Conservation (phyloP, 2,329 filamentous ascomycete genomes). For the Zymoseptoria crescenta region DNA sequence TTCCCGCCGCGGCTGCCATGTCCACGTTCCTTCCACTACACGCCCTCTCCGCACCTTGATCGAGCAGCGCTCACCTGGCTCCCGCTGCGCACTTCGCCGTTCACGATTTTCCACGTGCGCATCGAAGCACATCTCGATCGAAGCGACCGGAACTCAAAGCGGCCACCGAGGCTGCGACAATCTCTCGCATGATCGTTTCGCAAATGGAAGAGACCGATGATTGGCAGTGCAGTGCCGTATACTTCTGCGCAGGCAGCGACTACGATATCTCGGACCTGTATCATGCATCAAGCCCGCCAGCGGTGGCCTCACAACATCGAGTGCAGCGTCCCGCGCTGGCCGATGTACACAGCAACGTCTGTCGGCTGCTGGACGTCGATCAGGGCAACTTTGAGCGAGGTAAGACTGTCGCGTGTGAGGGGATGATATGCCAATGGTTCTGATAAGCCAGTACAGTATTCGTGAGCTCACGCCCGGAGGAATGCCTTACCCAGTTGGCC, state of each 20-base stretch:
- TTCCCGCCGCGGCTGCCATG: slow-evolving; percentile 2
- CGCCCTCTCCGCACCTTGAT: neutral
- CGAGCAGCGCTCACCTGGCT: neutral
- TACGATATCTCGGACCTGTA: slow-evolving; percentile 20
- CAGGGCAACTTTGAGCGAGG: slow-evolving; percentile 27
- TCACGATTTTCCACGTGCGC: neutral
- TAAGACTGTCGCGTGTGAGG: slow-evolving; percentile 7
- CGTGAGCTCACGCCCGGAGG: slow-evolving; percentile 19
- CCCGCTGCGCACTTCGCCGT: neutral
- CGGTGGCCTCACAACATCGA: slow-evolving; percentile 3
- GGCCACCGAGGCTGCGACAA: neutral
- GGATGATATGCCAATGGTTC: neutral
- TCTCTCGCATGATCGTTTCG: slow-evolving; percentile 5
- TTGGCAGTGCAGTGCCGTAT: slow-evolving; percentile 25
- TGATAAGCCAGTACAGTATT: slow-evolving; percentile 21
- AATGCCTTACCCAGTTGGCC: slow-evolving; percentile 22
- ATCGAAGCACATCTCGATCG: neutral
- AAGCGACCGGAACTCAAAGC: neutral
- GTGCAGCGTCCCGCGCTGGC: slow-evolving; percentile 6
- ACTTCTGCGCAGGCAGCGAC: slow-evolving; percentile 22
- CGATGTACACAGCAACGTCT: slow-evolving; percentile 23
- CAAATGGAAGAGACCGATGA: slow-evolving; percentile 26
- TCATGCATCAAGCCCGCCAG: slow-evolving; percentile 12
- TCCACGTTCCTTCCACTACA: slow-evolving; percentile 6
- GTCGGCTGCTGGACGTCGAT: slow-evolving; percentile 25